Base-by-base conservation (phyloP, 495 filamentous ascomycete species). In the Corynascus novoguineensis region DNA sequence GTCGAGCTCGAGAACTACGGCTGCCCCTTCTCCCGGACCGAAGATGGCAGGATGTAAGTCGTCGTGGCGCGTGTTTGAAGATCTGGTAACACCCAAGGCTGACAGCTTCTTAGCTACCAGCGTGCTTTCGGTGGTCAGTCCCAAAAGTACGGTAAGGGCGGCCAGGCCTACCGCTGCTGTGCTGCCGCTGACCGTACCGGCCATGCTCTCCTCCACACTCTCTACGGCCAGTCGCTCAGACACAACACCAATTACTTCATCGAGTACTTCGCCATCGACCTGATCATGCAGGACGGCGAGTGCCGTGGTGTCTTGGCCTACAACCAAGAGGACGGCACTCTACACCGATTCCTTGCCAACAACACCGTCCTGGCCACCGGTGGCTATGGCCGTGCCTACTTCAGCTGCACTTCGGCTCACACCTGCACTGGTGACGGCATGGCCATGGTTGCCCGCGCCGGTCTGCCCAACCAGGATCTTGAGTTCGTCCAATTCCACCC, bases 401-500 rank as follows among this genome's bases (percentile, higher is more conserved):
- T 97, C 84, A 88, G 84, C 70, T 97, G 92, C 74, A 97, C 92
- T 29, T 96, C 91, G 46, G 92, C 92, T 51, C 92, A 97, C 77
- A 97, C 92, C 62, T 96, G 92, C 75, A 97, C 92, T 58, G 92
- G 92, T 81, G 92, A 97, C 68, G 92, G 92, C 73, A 96, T 92
- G 88, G 93, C 92, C 59, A 96, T 97, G 93, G 93, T 96, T 69
- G 87, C 93, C 61, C 90, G 93, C 74, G 93, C 93, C 55, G 93
- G 93, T 70, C 87, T 98, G 32, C 93, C 93, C 53, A 95, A 96
- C 80, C 93, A 98, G 78, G 93, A 98, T 82, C 81, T 98, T 66
- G 93, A 98, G 75, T 98, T 98, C 77, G 93, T 98, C 62, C 93
- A 98, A 78, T 98, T 98, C 84, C 93, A 98, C 75, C 93, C 93